Evolutionary conservation across 2,329 filamentous ascomycete species (phyloP), one percentile per base, ranked within the genome.

Genomic region (Zymoseptoria pseudotritici): DNA sequence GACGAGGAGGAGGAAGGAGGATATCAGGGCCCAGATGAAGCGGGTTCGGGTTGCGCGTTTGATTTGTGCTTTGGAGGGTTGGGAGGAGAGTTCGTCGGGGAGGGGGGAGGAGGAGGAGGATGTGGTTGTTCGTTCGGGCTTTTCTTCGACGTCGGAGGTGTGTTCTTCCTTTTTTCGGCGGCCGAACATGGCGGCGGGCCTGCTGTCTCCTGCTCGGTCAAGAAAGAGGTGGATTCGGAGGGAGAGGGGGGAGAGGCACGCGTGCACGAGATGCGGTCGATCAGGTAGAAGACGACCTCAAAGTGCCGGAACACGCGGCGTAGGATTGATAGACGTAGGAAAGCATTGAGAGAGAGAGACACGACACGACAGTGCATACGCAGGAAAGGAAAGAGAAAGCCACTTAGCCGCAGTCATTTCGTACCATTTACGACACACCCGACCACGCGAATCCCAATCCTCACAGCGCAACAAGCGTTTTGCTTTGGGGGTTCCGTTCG

Each of bases 1-100:
- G 62, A 94, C 71, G 62, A 92, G 78, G 72, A 94, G 93, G 69
- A 88, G 82, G 64, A 88, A 76, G 31, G 84, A 84, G 53, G 88
- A 85, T 53, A 87, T 71, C 22, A 86, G 73, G 61, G 88, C 83
- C 70, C 87, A 87, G 72, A 80, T 81, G 58, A 78, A 75, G 60
- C 88, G 80, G 31, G 79, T 78, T 57, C 77, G 78, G 0, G 82
- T 84, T 22, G 77, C 78, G 62, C 74, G 73, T 68, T 79, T 80
- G 65, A 81, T 61, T 57, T 75, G 67, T 7, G 73, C 66, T 63
- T 73, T 70, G 66, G 71, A 59, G 68, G 72, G 65, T 59, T 63
- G 66, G 22, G 1, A 6, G 70, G 70, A 54, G 56, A 61, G 56
- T 50, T 70, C 67, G 57, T 66, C 66, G 21, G 70, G 70, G 31